These are phyloP conservation scores for Diospyros kaki DNA, from an alignment of 148 eudicot genomes.

Conservation along the genomic window DNA sequence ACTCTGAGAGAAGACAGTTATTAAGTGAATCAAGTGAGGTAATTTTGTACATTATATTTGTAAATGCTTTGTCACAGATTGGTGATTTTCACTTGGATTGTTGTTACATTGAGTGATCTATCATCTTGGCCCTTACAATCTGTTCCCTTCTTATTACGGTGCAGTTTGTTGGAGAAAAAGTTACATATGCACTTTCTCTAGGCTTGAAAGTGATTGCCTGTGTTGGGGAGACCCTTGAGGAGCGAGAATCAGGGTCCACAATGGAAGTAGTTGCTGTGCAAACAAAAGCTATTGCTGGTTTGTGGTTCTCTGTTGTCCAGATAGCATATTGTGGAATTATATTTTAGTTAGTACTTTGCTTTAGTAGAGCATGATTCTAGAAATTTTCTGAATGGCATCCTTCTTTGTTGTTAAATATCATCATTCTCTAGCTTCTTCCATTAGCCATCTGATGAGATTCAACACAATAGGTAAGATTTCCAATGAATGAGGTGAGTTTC, in stretches of 20 bases:
- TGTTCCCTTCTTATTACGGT: not conserved
- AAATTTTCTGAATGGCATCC: too few relatives aligned
- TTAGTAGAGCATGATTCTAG: not conserved
- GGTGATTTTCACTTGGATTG: not conserved
- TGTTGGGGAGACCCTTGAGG: constrained; percentile 60
- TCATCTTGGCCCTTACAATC: not conserved
- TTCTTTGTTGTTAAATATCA: too few relatives aligned
- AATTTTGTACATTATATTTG: not conserved
- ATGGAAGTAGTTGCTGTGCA: constrained; percentile 58
- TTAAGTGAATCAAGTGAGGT: constrained; percentile 55
- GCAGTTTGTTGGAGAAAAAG: constrained; percentile 61
- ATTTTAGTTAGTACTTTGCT: not conserved
- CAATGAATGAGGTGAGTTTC: too few relatives aligned
- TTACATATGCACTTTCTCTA: constrained; percentile 52
- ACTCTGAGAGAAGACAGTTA: constrained; percentile 58
- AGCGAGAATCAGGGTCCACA: constrained; percentile 59
- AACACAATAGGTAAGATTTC: too few relatives aligned
- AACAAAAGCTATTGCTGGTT: constrained; percentile 62
- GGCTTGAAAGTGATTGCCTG: constrained; percentile 66
- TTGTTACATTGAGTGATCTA: too few relatives aligned
- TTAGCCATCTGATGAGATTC: too few relatives aligned
- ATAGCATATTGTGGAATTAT: not conserved
- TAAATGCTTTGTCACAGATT: too few relatives aligned
- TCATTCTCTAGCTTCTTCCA: too few relatives aligned
- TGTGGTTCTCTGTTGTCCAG: not conserved